phyloP scores from a whole-genome alignment of 495 filamentous ascomycete genomes.

The Penicillium longicatenatum region DNA sequence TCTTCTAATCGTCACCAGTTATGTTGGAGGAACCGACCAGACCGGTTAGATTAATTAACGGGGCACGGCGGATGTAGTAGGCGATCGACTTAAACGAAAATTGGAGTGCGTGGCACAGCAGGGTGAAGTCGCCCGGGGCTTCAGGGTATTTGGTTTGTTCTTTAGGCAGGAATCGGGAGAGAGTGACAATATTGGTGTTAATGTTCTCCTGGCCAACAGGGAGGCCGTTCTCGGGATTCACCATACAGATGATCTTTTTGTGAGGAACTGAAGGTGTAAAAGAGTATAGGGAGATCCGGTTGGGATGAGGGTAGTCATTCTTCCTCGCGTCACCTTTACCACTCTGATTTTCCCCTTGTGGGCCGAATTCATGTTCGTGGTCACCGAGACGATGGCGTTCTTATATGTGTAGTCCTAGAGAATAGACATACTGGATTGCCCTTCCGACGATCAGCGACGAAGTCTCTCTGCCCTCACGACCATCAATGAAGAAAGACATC shows the following conservation, averaged over 20 bases:
- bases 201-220: constrained; percentile 68
- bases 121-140: constrained; percentile 98
- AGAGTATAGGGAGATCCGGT: neutral
- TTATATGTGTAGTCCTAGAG: too few relatives aligned
- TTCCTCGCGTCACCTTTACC: constrained; percentile 23
- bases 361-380: too few relatives aligned
- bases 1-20: constrained; percentile 98
- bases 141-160: constrained; percentile 91
- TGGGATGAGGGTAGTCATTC: constrained; percentile 15
- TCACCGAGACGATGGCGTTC: too few relatives aligned
- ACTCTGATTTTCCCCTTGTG: constrained; percentile 24
- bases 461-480: too few relatives aligned
- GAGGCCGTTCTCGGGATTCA: constrained; percentile 29
- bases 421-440: too few relatives aligned
- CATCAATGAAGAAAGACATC: too few relatives aligned
- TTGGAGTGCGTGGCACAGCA: constrained; percentile 96
- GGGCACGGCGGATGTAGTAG: constrained; percentile 97
- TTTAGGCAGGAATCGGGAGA: constrained; percentile 94
- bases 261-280: neutral
- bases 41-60: constrained; percentile 94
- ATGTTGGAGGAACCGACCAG: constrained; percentile 93
- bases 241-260: constrained; percentile 34
- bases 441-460: too few relatives aligned
- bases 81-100: constrained; percentile 99
- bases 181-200: constrained; percentile 93